These are phyloP conservation scores for Claviceps pusilla DNA, from an alignment of 2,329 filamentous ascomycete genomes.

Conservation along the genomic window DNA sequence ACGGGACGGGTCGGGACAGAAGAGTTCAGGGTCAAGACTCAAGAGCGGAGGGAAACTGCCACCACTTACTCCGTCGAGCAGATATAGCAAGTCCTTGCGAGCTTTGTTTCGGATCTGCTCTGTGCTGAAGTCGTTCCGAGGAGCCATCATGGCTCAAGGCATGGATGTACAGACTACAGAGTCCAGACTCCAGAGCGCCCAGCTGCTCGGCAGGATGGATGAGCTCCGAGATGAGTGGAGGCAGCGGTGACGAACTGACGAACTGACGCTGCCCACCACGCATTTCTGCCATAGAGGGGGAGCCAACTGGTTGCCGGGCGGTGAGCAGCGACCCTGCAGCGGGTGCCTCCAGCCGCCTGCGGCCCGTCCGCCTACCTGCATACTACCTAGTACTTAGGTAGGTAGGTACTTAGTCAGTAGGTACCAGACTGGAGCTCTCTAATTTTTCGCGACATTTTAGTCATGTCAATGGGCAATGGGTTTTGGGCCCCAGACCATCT, in stretches of 20 bases:
- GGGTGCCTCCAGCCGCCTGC: not conserved
- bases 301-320: not conserved
- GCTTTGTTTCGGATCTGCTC: conserved; percentile 67
- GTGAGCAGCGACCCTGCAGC: not conserved
- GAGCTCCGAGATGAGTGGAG: conserved; percentile 2
- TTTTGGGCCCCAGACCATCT: too few species aligned
- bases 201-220: not conserved
- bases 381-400: too few species aligned
- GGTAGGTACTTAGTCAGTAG: too few species aligned
- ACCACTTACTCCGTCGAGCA: conserved; percentile 82
- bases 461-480: not conserved
- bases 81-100: conserved; percentile 73
- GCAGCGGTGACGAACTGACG: conserved; percentile 2
- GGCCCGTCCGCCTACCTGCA: not conserved
- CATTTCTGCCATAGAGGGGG: too few species aligned
- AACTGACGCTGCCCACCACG: too few species aligned
- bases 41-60: conserved; percentile 13
- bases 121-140: conserved; percentile 55
- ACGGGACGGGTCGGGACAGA: conserved; percentile 7
- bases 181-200: not conserved
- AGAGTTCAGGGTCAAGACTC: conserved; percentile 10
- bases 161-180: not conserved
- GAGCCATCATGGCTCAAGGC: conserved; percentile 48
- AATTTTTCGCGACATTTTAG: too few species aligned
- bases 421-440: too few species aligned